phyloP scores from a whole-genome alignment of 2,329 filamentous ascomycete species.

The Colletotrichum shisoi region DNA sequence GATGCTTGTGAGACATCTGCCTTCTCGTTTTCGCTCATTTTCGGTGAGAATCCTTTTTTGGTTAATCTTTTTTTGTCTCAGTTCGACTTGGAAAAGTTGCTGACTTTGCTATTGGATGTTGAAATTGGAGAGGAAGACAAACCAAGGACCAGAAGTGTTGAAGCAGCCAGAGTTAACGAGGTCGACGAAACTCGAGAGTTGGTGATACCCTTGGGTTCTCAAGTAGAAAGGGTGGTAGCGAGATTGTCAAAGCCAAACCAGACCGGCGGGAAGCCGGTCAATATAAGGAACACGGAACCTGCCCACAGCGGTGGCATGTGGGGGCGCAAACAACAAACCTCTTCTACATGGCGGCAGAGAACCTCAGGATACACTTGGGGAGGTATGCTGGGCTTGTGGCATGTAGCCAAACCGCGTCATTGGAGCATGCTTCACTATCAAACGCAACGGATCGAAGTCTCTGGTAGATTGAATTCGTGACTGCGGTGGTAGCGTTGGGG shows the following conservation, averaged over 20 bases:
- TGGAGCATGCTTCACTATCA: neutral
- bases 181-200: neutral
- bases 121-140: too few relatives aligned
- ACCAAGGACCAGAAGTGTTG: too few relatives aligned
- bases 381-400: neutral
- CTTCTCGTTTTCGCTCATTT: slow-evolving; percentile 11
- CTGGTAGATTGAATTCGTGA: too few relatives aligned
- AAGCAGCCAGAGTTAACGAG: neutral
- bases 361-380: slow-evolving; percentile 18
- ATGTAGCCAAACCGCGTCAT: slow-evolving; percentile 2
- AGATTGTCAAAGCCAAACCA: slow-evolving; percentile 1
- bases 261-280: slow-evolving; percentile 3
- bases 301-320: slow-evolving; percentile 10
- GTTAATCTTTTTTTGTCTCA: too few relatives aligned
- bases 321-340: neutral
- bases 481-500: too few relatives aligned
- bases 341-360: neutral
- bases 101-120: neutral
- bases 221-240: neutral
- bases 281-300: slow-evolving; percentile 9
- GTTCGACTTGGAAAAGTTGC: too few relatives aligned
- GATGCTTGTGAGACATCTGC: neutral
- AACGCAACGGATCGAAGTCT: neutral
- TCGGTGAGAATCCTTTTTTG: too few relatives aligned
- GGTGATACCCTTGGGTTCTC: neutral